These are phyloP conservation scores for Canariomyces notabilis DNA, from an alignment of 2,329 filamentous ascomycete species.

Conservation along the genomic window DNA sequence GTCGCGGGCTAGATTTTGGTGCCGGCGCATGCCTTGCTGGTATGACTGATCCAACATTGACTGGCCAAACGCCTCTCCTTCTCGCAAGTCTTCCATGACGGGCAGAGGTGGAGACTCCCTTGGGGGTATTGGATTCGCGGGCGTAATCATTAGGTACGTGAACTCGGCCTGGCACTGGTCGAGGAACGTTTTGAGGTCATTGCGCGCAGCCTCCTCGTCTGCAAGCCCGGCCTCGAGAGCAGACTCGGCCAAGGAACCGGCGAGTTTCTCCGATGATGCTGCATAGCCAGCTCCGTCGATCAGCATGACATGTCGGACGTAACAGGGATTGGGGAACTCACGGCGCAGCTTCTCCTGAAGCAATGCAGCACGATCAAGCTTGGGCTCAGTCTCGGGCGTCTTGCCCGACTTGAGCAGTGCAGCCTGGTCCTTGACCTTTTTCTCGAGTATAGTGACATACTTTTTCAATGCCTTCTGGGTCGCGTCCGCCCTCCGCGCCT, in stretches of 20 bases:
- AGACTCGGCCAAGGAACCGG: slow-evolving; percentile 41
- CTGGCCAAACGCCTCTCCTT: slow-evolving; percentile 44
- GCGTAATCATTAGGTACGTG: slow-evolving; percentile 63
- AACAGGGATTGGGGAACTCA: slow-evolving; percentile 32
- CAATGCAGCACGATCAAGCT: slow-evolving; percentile 46
- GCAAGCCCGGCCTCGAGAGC: slow-evolving; percentile 37
- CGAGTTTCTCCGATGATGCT: slow-evolving; percentile 41
- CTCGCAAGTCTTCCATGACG: slow-evolving; percentile 54
- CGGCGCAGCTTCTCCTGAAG: slow-evolving; percentile 54
- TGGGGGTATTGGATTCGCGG: slow-evolving; percentile 61
- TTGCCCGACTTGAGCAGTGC: slow-evolving; percentile 59
- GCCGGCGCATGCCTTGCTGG: slow-evolving; percentile 26
- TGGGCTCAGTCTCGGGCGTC: slow-evolving; percentile 35
- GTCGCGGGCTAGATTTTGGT: slow-evolving; percentile 56
- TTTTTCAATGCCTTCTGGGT: slow-evolving; percentile 85
- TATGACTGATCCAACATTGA: slow-evolving; percentile 31
- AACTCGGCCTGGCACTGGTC: slow-evolving; percentile 63
- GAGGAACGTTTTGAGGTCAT: slow-evolving; percentile 55
- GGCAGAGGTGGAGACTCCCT: slow-evolving; percentile 56
- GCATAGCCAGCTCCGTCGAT: slow-evolving; percentile 10
- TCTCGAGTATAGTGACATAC: slow-evolving; percentile 85
- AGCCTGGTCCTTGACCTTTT: slow-evolving; percentile 78
- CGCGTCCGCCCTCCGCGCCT: slow-evolving; percentile 78
- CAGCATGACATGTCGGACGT: background rate
- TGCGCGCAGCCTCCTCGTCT: slow-evolving; percentile 48